Conservation (phyloP, 2,329 filamentous ascomycete genomes). For the Ophiostoma himal-ulmi region DNA sequence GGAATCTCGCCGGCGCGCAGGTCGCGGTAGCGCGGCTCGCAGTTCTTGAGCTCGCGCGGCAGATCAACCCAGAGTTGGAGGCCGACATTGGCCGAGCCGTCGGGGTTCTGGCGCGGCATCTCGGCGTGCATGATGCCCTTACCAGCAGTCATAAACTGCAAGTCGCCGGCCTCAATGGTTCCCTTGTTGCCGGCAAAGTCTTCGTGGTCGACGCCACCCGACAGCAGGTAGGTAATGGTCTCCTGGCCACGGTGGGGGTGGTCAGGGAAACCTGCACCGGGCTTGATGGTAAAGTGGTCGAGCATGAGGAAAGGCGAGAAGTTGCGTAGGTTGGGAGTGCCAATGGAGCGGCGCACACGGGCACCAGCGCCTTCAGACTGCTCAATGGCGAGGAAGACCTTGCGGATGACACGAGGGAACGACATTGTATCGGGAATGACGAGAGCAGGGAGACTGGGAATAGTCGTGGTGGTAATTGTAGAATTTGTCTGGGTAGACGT, state of each 20-base stretch:
- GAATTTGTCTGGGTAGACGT: neutral
- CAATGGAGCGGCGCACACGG: constrained; percentile 78
- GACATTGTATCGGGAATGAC: constrained; percentile 47
- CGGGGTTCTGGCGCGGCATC: constrained; percentile 76
- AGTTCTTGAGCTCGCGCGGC: constrained; percentile 72
- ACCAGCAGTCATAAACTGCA: constrained; percentile 98
- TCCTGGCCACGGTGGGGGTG: constrained; percentile 81
- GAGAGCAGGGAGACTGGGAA: neutral
- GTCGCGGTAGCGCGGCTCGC: constrained; percentile 89
- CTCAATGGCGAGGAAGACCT: constrained; percentile 77
- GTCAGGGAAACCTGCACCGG: constrained; percentile 84
- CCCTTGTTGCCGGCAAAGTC: constrained; percentile 84
- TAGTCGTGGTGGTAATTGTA: neutral
- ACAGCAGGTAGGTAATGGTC: constrained; percentile 81
- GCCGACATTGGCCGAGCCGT: constrained; percentile 73
- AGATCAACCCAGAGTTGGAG: constrained; percentile 96
- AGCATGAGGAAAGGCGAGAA: constrained; percentile 95
- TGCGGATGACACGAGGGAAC: constrained; percentile 67
- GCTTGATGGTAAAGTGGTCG: constrained; percentile 78
- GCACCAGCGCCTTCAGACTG: constrained; percentile 86
- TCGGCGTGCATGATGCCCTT: constrained; percentile 89
- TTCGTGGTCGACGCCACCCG: constrained; percentile 82
- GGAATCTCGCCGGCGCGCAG: constrained; percentile 75
- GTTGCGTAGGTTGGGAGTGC: constrained; percentile 74
- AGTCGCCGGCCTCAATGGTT: constrained; percentile 76